Evolutionary conservation across 768 basidiomycete species (phyloP).

Genomic region (Tricholoma bakamatsutake): DNA sequence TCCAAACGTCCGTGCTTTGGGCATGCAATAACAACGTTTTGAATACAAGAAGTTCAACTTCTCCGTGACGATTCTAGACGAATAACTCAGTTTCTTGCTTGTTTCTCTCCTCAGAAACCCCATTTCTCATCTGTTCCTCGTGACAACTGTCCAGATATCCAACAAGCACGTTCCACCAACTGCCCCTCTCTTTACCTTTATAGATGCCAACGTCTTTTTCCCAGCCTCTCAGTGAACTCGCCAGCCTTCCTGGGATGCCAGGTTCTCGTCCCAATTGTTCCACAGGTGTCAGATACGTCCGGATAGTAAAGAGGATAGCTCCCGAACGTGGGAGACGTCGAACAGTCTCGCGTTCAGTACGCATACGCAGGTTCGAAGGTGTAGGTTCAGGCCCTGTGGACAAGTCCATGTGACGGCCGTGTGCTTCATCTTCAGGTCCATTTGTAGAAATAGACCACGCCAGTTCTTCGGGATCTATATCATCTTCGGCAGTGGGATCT

Average conservation of each 20-base stretch:
- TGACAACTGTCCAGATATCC: too few relatives aligned
- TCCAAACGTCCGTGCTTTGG: too few relatives aligned
- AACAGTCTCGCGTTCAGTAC: conserved; percentile 55
- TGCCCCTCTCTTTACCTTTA: conserved; percentile 24
- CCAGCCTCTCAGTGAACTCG: conserved; percentile 54
- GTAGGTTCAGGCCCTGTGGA: too few relatives aligned
- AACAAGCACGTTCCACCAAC: too few relatives aligned
- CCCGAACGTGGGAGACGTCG: conserved; percentile 59
- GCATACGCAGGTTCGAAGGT: too few relatives aligned
- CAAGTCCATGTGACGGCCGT: too few relatives aligned
- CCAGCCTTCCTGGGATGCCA: conserved; percentile 31
- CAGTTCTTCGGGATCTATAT: conserved; percentile 57
- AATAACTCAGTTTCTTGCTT: too few relatives aligned
- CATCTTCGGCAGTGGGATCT: conserved; percentile 2
- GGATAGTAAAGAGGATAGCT: conserved; percentile 63
- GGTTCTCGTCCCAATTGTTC: conserved; percentile 43
- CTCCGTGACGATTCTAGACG: too few relatives aligned
- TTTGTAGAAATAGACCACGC: conserved; percentile 46
- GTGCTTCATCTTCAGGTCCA: conserved; percentile 16
- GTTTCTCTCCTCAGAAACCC: too few relatives aligned
- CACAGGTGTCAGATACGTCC: conserved; percentile 56
- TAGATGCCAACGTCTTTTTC: conserved; percentile 52
- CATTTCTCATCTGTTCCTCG: too few relatives aligned
- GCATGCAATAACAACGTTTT: too few relatives aligned
- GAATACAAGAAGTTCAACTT: too few relatives aligned